Percentiles rank a stretch among this genome's conserved stretches.
Conservation (phyloP, 1,139 yeast species). For the Blastobotrys ciferrii region DNA sequence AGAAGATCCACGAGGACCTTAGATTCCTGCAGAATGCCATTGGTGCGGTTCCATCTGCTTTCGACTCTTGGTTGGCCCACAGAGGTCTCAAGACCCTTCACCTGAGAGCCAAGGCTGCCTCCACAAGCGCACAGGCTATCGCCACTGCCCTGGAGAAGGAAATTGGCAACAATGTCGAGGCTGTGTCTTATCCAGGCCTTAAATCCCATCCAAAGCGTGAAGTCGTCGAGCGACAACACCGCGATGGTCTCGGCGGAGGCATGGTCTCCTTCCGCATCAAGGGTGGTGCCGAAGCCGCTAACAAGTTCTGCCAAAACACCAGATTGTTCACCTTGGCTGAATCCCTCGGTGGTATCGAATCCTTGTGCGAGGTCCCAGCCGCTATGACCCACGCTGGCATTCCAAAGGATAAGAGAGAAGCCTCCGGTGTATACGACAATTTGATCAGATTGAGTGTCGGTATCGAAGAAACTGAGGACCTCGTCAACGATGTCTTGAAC, state of each 20-base stretch:
- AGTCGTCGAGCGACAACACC: conserved; percentile 71
- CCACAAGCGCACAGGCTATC: conserved; percentile 62
- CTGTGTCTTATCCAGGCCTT: conserved; percentile 83
- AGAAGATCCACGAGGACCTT: conserved; percentile 58
- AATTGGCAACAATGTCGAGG: conserved; percentile 49
- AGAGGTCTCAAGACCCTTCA: conserved; percentile 88
- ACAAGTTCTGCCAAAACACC: conserved; percentile 69
- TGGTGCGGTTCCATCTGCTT: conserved; percentile 87
- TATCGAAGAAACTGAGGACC: conserved; percentile 79
- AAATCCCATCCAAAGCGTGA: conserved; percentile 61
- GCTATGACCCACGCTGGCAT: conserved; percentile 93
- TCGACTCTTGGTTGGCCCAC: conserved; percentile 91
- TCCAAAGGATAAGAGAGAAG: conserved; percentile 76
- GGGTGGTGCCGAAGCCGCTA: conserved; percentile 79
- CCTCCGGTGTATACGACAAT: conserved; percentile 79
- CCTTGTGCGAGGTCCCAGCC: conserved; percentile 85
- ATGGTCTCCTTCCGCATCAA: conserved; percentile 84
- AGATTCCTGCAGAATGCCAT: conserved; percentile 83
- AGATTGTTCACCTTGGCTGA: conserved; percentile 83
- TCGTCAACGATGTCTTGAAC: conserved; percentile 68
- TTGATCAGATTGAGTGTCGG: conserved; percentile 83
- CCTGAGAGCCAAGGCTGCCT: conserved; percentile 71
- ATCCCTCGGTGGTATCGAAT: conserved; percentile 88
- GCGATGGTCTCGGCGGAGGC: conserved; percentile 87
- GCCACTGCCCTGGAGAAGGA: conserved; percentile 59